phyloP scores from a whole-genome alignment of 1,284 basidiomycete genomes.

The Ustilago trichophora region DNA sequence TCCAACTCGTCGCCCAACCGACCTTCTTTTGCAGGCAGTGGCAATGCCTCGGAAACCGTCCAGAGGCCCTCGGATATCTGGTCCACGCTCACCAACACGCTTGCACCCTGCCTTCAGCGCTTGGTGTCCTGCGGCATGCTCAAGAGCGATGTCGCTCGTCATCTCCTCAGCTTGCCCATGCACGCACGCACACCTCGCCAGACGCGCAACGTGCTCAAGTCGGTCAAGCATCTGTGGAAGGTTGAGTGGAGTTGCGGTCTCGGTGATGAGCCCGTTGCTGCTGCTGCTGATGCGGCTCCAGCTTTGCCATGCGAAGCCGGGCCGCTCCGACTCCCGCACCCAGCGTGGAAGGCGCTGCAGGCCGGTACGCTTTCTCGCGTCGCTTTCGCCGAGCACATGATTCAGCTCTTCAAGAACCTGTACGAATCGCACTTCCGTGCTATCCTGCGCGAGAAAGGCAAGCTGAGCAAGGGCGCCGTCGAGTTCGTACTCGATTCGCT shows the following conservation, averaged over 20 bases:
- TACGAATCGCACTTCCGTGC: slow-evolving; percentile 67
- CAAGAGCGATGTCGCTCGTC: slow-evolving; percentile 67
- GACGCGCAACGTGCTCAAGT: slow-evolving; percentile 65
- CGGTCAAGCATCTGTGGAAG: slow-evolving; percentile 65
- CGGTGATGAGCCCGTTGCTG: slow-evolving; percentile 32
- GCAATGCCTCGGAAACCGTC: slow-evolving; percentile 3
- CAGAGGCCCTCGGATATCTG: slow-evolving; percentile 62
- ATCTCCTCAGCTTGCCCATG: slow-evolving; percentile 66
- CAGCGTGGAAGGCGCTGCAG: slow-evolving; percentile 66
- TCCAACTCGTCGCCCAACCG: slow-evolving; percentile 46
- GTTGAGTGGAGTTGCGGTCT: slow-evolving; percentile 66
- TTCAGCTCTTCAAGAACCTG: slow-evolving; percentile 67
- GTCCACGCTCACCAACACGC: slow-evolving; percentile 64
- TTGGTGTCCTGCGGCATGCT: slow-evolving; percentile 68
- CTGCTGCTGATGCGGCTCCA: slow-evolving; percentile 15
- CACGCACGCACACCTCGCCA: slow-evolving; percentile 67
- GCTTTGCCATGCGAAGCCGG: slow-evolving; percentile 48
- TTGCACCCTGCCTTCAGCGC: slow-evolving; percentile 67
- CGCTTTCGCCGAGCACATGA: slow-evolving; percentile 66
- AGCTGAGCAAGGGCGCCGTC: slow-evolving; percentile 65
- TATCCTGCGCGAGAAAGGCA: slow-evolving; percentile 65
- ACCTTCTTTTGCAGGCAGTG: slow-evolving; percentile 7
- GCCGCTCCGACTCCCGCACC: slow-evolving; percentile 65
- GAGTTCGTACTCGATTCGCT: slow-evolving; percentile 67
- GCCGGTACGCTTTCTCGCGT: slow-evolving; percentile 65